phyloP scores from a whole-genome alignment of 164 flowering plant genomes.

The Umbellularia californica region DNA sequence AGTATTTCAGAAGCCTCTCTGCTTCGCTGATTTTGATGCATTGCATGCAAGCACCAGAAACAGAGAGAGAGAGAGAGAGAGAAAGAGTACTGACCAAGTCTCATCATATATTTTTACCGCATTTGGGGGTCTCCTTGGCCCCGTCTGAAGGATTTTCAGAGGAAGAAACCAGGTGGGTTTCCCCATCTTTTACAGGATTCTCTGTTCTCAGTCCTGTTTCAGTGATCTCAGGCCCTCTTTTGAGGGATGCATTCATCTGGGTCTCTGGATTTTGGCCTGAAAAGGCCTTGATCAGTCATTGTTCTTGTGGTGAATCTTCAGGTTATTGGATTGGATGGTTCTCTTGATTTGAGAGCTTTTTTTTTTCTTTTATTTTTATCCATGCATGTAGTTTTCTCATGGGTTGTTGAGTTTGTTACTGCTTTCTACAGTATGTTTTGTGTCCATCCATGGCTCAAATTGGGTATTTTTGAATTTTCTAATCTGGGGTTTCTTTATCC shows the following conservation, averaged over 20 bases:
- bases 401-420: neutral
- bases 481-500: conserved; percentile 17
- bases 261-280: conserved; percentile 1
- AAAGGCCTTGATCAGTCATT: conserved; percentile 5
- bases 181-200: conserved; percentile 9
- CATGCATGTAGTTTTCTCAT: neutral
- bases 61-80: conserved; percentile 23
- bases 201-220: conserved; percentile 2
- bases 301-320: conserved; percentile 8
- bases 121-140: conserved; percentile 20
- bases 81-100: conserved; percentile 42
- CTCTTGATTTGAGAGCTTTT: neutral
- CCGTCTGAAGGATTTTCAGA: conserved; percentile 21
- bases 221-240: neutral
- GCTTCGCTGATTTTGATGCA: conserved; percentile 64
- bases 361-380: neutral
- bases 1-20: conserved; percentile 57
- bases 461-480: neutral
- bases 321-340: neutral
- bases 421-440: neutral
- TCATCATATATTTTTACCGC: conserved; percentile 24
- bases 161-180: conserved; percentile 38
- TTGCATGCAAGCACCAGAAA: conserved; percentile 8
- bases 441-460: neutral
- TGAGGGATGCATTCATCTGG: conserved; percentile 6